Evolutionary conservation across 495 filamentous ascomycete species (phyloP).

Genomic region (Penicillium nucicola): DNA sequence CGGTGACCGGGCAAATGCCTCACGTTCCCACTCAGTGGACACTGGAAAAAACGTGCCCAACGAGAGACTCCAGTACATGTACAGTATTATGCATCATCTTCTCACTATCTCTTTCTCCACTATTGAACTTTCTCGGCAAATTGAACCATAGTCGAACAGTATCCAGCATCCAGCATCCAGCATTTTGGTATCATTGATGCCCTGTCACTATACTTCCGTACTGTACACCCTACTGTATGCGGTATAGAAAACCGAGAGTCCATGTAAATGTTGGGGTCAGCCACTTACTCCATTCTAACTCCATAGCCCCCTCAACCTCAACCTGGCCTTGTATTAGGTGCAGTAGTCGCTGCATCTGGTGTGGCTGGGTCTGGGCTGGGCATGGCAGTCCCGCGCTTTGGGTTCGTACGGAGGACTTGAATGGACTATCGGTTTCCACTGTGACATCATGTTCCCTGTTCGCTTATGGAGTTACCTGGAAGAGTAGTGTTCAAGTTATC

Average conservation of each 20-base stretch:
- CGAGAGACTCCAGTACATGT: background rate
- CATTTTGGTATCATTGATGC: too few relatives aligned
- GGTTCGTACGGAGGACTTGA: background rate
- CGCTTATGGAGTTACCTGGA: background rate
- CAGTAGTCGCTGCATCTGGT: background rate
- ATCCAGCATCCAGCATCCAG: too few relatives aligned
- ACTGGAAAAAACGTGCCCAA: background rate
- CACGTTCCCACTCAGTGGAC: background rate
- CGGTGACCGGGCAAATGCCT: background rate
- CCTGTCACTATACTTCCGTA: background rate
- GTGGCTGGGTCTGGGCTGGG: background rate
- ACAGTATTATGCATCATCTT: constrained; percentile 5
- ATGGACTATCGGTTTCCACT: background rate
- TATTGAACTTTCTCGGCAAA: constrained; percentile 7
- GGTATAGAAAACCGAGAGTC: background rate
- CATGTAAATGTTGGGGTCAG: background rate
- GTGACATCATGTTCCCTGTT: constrained; percentile 11
- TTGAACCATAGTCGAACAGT: background rate
- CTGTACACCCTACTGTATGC: background rate
- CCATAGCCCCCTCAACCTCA: background rate
- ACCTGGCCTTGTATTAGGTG: too few relatives aligned
- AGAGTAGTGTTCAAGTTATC: too few relatives aligned
- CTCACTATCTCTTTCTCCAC: constrained; percentile 2
- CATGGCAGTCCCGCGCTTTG: background rate
- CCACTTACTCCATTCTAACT: constrained; percentile 2